A percentile compares a stretch with the other conserved stretches of the same genome.
Evolutionary conservation across 169 alveolate species (phyloP).

Genomic region (Plasmodium reichenowi): DNA sequence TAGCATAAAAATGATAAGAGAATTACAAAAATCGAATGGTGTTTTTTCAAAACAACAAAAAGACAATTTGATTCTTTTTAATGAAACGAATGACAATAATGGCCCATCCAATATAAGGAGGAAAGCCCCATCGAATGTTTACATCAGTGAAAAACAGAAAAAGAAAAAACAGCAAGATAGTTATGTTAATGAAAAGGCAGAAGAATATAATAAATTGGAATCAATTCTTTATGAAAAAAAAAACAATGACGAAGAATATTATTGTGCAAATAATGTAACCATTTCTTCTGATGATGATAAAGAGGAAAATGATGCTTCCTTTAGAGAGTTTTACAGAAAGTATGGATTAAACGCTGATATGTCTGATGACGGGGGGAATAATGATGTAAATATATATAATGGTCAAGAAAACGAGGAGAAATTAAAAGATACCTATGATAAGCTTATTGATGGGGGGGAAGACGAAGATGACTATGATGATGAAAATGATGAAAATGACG

Average conservation of each 20-base stretch:
- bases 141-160: constrained; percentile 51
- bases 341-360: not conserved
- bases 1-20: constrained; percentile 92
- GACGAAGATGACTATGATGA: not conserved
- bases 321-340: not conserved
- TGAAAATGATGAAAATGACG: not conserved
- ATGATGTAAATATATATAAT: too few species aligned
- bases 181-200: constrained; percentile 50
- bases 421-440: not conserved
- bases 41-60: constrained; percentile 70
- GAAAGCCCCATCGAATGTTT: constrained; percentile 60
- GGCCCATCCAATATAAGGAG: constrained; percentile 64
- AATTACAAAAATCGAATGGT: constrained; percentile 82
- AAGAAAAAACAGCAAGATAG: constrained; percentile 36
- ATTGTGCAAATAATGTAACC: not conserved
- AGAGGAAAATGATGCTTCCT: not conserved
- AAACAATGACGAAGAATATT: constrained; percentile 22
- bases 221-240: constrained; percentile 28
- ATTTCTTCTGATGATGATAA: not conserved
- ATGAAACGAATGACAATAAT: constrained; percentile 60
- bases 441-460: not conserved
- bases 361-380: not conserved
- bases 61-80: constrained; percentile 74
- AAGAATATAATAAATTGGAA: constrained; percentile 35
- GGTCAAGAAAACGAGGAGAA: not conserved